Base-by-base conservation (phyloP, 768 basidiomycete species). In the Boletus pseudo-olivaceus region DNA sequence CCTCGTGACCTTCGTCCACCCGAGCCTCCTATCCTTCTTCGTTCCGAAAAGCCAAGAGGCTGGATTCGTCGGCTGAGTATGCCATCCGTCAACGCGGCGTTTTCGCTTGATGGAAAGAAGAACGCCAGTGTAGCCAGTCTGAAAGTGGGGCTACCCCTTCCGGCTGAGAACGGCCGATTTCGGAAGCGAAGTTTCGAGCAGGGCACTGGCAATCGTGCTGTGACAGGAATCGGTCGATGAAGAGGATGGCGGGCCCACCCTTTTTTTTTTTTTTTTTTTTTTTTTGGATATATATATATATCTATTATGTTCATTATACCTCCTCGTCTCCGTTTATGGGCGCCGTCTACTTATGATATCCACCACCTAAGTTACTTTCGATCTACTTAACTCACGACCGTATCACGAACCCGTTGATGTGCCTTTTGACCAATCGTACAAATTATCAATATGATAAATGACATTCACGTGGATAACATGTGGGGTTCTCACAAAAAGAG, bases 31-130 rank as follows among this genome's bases (percentile, higher is more conserved):
- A 73, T 78, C 44, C 53, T 61, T 2, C 69, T 81, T n/a, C 79
- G 78, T 30, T 67, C 78, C 40, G 79, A 83, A 49, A 84, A 84
- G 60, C 75, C 82, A 9, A 86, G 79, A 53, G 81, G 86, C 0
- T 90, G 89, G 89, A 87, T 90, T 57, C 74, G 88, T 20, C 75
- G 88, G 51, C 66, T 91, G 54, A 90, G 89, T 60, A 88, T 90
- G 85, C 88, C 88, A 1, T 78, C 76, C 5, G 73, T 80, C n/a
- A 80, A 80, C 40, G 76, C 76, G 43, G 80, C 83, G 34, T 84
- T 89, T 63, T 78, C 77, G 7, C 70, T 80, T 26, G 85, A 87
- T 60, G 77, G 72, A 29, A 81, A 76, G 72, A 82, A 75, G 72
- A 82, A 77, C 20, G 68, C 70, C 32, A 82, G 81, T 54, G 69